phyloP scores from a whole-genome alignment of 805 yeast genomes.

The Babjeviella inositovora region DNA sequence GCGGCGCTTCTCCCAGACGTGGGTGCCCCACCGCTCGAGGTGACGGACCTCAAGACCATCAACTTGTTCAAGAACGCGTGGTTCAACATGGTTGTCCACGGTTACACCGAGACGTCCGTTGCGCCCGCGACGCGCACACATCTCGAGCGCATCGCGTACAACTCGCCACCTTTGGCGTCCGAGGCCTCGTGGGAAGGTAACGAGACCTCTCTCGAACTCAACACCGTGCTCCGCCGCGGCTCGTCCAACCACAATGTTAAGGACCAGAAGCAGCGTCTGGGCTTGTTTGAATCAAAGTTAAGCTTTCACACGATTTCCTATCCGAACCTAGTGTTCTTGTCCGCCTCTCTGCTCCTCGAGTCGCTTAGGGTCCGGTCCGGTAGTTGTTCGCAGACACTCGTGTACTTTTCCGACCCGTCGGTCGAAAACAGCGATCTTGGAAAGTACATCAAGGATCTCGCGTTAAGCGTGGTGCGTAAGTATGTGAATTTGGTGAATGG shows the following conservation, averaged over 20 bases:
- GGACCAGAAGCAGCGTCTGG: conserved; percentile 51
- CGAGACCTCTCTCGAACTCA: conserved; percentile 85
- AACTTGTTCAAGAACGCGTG: conserved; percentile 73
- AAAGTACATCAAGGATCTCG: conserved; percentile 50
- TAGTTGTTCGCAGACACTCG: conserved; percentile 59
- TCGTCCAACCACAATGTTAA: conserved; percentile 70
- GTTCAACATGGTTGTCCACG: conserved; percentile 90
- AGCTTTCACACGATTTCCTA: conserved; percentile 41
- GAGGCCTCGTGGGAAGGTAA: conserved; percentile 68
- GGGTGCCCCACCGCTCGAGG: conserved; percentile 21
- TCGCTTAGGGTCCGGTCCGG: conserved; percentile 66
- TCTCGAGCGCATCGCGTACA: conserved; percentile 66
- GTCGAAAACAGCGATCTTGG: conserved; percentile 52
- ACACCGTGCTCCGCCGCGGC: conserved; percentile 80
- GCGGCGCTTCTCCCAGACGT: conserved; percentile 57
- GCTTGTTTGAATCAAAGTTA: no score
- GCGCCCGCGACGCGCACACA: no score
- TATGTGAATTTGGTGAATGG: no score
- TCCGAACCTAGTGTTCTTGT: conserved; percentile 74
- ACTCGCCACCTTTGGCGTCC: conserved; percentile 78
- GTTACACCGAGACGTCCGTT: conserved; percentile 63
- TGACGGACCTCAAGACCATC: conserved; percentile 29
- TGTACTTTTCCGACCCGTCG: conserved; percentile 80
- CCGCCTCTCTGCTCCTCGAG: conserved; percentile 72
- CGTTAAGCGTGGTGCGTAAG: no score